A percentile compares a stretch with the other conserved stretches of the same genome.
Evolutionary conservation across 768 basidiomycete species (phyloP).

Genomic region (Russula emetica): DNA sequence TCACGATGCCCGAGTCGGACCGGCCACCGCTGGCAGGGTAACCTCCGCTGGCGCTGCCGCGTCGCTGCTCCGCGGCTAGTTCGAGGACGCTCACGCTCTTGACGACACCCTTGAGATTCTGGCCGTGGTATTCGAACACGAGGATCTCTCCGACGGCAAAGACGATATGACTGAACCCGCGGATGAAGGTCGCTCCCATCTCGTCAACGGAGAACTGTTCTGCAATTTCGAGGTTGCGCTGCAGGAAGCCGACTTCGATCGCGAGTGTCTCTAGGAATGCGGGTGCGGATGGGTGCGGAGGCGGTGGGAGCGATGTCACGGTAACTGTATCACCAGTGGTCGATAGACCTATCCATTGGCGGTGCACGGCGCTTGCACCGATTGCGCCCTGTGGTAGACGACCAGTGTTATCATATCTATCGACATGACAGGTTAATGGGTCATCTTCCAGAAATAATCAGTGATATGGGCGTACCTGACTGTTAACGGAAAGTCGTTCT

Average conservation of each 20-base stretch:
- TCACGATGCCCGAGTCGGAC: conserved; percentile 63
- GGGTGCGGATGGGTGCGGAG: conserved; percentile 46
- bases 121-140: conserved; percentile 85
- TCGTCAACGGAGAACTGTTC: conserved; percentile 88
- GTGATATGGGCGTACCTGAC: conserved; percentile 50
- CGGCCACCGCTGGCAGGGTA: neutral
- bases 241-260: conserved; percentile 68
- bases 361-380: conserved; percentile 72
- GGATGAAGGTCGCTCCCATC: conserved; percentile 68
- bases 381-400: conserved; percentile 64
- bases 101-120: conserved; percentile 69
- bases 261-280: conserved; percentile 75
- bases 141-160: conserved; percentile 66
- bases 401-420: conserved; percentile 77
- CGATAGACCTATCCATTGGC: conserved; percentile 89
- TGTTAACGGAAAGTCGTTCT: conserved; percentile 66
- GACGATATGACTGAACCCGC: conserved; percentile 67
- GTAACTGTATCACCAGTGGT: conserved; percentile 70
- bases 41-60: conserved; percentile 34
- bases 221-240: conserved; percentile 48
- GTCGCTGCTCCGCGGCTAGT: conserved; percentile 56
- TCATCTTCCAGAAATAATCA: neutral
- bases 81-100: conserved; percentile 57
- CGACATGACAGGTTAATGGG: neutral
- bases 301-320: conserved; percentile 52